These are phyloP conservation scores for Raffaelea arxii DNA, from an alignment of 2,329 filamentous ascomycete species.

Conservation along the genomic window DNA sequence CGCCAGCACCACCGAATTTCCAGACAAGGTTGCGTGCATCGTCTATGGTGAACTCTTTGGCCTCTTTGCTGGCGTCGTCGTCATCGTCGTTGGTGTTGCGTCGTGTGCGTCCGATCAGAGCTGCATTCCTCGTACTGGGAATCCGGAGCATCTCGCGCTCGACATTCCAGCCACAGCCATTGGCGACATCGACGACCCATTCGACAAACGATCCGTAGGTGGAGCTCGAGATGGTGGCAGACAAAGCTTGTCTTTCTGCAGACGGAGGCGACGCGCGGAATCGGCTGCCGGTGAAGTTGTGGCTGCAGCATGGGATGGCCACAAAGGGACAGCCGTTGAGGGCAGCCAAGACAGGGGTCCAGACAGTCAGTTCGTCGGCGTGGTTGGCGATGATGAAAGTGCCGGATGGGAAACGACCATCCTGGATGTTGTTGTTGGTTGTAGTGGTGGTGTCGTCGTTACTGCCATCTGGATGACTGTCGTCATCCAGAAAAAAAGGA, in stretches of 20 bases:
- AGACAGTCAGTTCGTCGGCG: constrained; percentile 89
- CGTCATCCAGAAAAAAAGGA: constrained; percentile 4
- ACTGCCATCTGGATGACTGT: not conserved
- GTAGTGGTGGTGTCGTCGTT: constrained; percentile 12
- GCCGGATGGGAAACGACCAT: constrained; percentile 58
- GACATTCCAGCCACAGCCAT: constrained; percentile 62
- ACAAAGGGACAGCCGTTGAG: constrained; percentile 73
- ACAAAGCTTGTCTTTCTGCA: constrained; percentile 34
- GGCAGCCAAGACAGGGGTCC: constrained; percentile 83
- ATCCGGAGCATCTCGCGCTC: constrained; percentile 85
- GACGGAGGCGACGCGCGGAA: constrained; percentile 56
- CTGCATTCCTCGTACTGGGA: constrained; percentile 82
- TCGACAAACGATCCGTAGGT: constrained; percentile 76
- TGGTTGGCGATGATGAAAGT: constrained; percentile 97
- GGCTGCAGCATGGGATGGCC: constrained; percentile 91
- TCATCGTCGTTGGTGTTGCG: constrained; percentile 16
- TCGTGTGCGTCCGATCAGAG: constrained; percentile 58
- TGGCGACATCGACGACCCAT: constrained; percentile 63
- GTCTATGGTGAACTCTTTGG: constrained; percentile 23
- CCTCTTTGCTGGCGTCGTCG: constrained; percentile 11
- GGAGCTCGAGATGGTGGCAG: constrained; percentile 42
- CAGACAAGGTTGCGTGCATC: constrained; percentile 27
- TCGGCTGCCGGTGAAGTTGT: constrained; percentile 65
- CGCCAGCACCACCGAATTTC: constrained; percentile 45
- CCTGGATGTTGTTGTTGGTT: constrained; percentile 3